phyloP scores from a whole-genome alignment of 192 early-diverging fungal species.

The Gryganskiella cystojenkinii region DNA sequence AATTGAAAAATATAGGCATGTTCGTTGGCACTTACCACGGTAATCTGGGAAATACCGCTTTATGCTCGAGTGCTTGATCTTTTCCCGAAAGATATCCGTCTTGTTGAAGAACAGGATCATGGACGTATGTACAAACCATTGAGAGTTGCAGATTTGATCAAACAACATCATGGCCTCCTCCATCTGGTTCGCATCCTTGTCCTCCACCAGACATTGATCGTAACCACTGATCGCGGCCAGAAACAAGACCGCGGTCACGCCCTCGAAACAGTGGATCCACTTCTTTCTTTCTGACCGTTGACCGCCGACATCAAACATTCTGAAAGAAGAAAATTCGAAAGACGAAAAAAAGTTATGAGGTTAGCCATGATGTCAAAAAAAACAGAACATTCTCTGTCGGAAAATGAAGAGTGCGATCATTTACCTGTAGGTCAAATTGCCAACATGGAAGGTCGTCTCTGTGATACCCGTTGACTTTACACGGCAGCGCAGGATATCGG shows the following conservation, averaged over 20 bases:
- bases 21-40: conserved; percentile 45
- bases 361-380: neutral
- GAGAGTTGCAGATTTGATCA: conserved; percentile 69
- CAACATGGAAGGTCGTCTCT: conserved; percentile 66
- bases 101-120: conserved; percentile 74
- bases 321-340: neutral
- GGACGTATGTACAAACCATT: conserved; percentile 68
- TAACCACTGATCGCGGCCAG: conserved; percentile 70
- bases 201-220: conserved; percentile 69
- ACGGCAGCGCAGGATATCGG: conserved; percentile 69
- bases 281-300: conserved; percentile 65
- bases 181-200: conserved; percentile 65
- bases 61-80: conserved; percentile 59
- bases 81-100: conserved; percentile 68
- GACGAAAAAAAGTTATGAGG: neutral
- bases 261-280: conserved; percentile 67
- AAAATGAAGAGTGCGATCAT: neutral
- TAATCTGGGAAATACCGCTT: conserved; percentile 66
- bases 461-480: conserved; percentile 74
- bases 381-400: neutral
- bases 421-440: conserved; percentile 60
- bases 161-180: conserved; percentile 70
- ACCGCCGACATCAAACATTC: conserved; percentile 70
- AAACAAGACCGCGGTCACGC: conserved; percentile 67
- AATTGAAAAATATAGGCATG: conserved; percentile 1